Conservation (phyloP, 768 basidiomycete genomes). For the Naganishia antarctica region DNA sequence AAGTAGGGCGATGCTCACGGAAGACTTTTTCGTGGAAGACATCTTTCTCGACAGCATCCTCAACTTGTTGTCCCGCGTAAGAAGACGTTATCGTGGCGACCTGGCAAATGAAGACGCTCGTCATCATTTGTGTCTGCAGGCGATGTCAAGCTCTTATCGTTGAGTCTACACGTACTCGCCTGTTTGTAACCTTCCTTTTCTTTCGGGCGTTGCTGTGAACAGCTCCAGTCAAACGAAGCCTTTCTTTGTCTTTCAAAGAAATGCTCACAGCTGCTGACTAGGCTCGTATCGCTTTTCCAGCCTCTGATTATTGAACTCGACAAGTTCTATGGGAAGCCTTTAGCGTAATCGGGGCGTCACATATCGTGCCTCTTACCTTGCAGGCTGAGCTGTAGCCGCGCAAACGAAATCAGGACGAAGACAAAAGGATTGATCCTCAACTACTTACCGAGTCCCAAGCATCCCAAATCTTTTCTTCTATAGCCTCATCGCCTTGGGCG, state of each 20-base stretch:
- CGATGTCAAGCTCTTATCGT: background rate
- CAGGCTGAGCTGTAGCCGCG: background rate
- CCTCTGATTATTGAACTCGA: slow-evolving; percentile 26
- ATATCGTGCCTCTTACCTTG: background rate
- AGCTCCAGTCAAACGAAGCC: background rate
- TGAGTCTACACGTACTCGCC: background rate
- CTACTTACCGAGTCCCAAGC: slow-evolving; percentile 44
- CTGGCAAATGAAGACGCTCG: slow-evolving; percentile 30
- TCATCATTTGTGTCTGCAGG: background rate
- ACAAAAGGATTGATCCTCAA: background rate
- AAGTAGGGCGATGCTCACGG: slow-evolving; percentile 55
- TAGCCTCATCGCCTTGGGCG: slow-evolving; percentile 60
- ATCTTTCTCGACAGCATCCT: slow-evolving; percentile 55
- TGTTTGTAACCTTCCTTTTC: slow-evolving; percentile 22
- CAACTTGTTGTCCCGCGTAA: slow-evolving; percentile 63
- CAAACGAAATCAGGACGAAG: no score
- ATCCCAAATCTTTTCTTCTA: slow-evolving; percentile 54
- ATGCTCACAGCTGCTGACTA: slow-evolving; percentile 17
- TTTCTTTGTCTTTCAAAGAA: background rate
- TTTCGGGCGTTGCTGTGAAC: background rate
- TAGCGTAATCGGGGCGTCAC: background rate
- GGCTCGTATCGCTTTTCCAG: slow-evolving; percentile 17
- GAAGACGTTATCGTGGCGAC: slow-evolving; percentile 35
- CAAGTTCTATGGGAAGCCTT: background rate
- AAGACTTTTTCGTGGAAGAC: slow-evolving; percentile 74